phyloP scores from a whole-genome alignment of 495 filamentous ascomycete species.

The Lindgomyces ingoldianus region DNA sequence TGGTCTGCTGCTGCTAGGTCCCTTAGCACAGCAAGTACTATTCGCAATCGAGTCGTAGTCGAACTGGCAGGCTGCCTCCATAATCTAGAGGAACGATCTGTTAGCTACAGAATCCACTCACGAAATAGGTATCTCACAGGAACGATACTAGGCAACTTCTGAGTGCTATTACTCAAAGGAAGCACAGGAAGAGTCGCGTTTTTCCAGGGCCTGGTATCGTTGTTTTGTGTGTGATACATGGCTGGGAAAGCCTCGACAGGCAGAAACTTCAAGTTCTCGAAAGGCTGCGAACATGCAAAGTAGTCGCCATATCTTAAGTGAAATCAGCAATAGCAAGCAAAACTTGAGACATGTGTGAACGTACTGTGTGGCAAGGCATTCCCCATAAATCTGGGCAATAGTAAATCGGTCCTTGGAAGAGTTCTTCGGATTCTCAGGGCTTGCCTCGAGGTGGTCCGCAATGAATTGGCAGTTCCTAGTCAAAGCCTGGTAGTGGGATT shows the following conservation, averaged over 20 bases:
- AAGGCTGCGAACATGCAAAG: conserved; percentile 1
- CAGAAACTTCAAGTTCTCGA: background rate
- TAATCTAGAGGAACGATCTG: conserved; percentile 1
- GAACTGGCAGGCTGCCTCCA: background rate
- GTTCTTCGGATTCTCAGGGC: background rate
- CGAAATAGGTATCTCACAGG: background rate
- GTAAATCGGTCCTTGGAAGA: background rate
- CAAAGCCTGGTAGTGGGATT: background rate
- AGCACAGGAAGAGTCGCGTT: background rate
- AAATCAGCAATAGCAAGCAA: background rate
- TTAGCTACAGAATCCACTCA: background rate
- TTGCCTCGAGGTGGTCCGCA: background rate
- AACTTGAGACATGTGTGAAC: background rate
- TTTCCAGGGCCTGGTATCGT: background rate
- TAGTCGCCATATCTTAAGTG: background rate
- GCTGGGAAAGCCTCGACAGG: background rate
- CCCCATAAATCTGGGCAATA: background rate
- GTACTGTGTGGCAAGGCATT: conserved; percentile 3
- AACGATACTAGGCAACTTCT: background rate
- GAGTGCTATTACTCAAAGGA: background rate
- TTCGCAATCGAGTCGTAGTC: background rate
- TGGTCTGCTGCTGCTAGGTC: too few relatives aligned
- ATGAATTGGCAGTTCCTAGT: background rate
- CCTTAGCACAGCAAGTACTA: conserved; percentile 1
- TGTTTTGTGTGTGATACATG: background rate